These are phyloP conservation scores for Tilletia walkeri DNA, from an alignment of 1,284 basidiomycete species.

Conservation along the genomic window DNA sequence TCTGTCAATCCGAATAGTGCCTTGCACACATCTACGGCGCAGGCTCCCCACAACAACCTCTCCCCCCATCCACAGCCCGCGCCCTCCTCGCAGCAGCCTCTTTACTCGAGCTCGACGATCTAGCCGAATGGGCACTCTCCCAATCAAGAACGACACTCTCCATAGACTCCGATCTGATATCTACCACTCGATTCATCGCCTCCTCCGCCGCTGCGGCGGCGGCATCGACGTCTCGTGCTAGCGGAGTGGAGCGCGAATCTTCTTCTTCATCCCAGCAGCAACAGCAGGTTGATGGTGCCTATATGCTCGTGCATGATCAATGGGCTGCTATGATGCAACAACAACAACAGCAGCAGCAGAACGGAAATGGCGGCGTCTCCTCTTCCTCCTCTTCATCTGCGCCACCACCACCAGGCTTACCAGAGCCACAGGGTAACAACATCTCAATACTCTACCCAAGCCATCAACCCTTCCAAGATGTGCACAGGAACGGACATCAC, in stretches of 20 bases:
- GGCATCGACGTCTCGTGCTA: not conserved
- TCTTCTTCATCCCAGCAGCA: not conserved
- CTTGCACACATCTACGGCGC: conserved; percentile 6
- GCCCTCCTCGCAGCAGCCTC: not conserved
- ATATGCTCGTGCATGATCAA: not conserved
- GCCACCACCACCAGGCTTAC: too few relatives aligned
- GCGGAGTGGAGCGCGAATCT: not conserved
- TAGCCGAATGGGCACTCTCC: not conserved
- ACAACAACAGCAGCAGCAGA: not conserved
- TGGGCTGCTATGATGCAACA: not conserved
- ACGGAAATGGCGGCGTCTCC: too few relatives aligned
- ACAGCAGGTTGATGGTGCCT: not conserved
- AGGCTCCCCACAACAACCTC: not conserved
- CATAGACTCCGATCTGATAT: not conserved
- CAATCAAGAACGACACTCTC: not conserved
- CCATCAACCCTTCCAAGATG: not conserved
- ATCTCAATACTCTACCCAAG: not conserved
- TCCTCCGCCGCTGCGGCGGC: not conserved
- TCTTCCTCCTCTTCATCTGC: too few relatives aligned
- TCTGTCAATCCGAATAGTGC: not conserved
- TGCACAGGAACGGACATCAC: too few relatives aligned
- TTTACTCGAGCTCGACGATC: not conserved
- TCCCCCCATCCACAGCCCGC: not conserved
- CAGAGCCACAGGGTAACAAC: not conserved
- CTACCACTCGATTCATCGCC: not conserved